Base-by-base conservation (phyloP, 805 yeast genomes). In the Torulaspora gathmanii region DNA sequence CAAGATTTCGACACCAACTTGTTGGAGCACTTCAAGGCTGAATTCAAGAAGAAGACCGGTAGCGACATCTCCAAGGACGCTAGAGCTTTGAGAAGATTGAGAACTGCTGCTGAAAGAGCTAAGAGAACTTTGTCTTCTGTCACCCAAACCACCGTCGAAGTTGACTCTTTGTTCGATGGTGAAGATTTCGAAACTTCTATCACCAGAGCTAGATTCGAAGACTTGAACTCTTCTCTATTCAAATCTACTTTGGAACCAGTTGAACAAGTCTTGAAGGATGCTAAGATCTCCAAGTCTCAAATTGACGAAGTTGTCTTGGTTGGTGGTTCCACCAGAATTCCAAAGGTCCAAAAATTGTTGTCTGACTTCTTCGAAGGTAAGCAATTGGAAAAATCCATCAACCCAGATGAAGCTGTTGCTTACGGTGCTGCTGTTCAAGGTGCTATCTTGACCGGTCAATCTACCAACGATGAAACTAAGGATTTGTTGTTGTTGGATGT, bases 341-440 rank as follows among this genome's bases (percentile, higher is more conserved):
- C 97, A 79, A 90, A 88, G 84, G 85, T 90, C 69, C 96, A 90
- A 77, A 87, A 86, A 74, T 77, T 89, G 71, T 83, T 89, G 57
- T 83, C 95, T 54, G 96, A 89, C 75, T 89, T 80, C 86, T 89
- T 89, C 64, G 93, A 88, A 67, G 97, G 97, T 72, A 90, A 90
- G 80, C 90, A 87, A 74, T 86, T 88, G 71, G 93, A 87, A 77
- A 90, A 87, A 78, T 84, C 95, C 58, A 90, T 89, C 74, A 89
- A 89, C 89, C 97, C 97, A 60, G 97, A 89, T 78, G 97, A 89
- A 80, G 97, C 97, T 69, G 97, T 89, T 72, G 97, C 96, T 67
- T 88, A 88, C 80, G 97, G 97, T 83, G 98, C 98, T 67, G 97
- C 98, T 67, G 97, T 90, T 65, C 97, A 90, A 79, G 98, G 96